A percentile compares a stretch with the other conserved stretches of the same genome.
phyloP scores from a whole-genome alignment of 805 yeast genomes.

The Sugiyamaella floridensis region DNA sequence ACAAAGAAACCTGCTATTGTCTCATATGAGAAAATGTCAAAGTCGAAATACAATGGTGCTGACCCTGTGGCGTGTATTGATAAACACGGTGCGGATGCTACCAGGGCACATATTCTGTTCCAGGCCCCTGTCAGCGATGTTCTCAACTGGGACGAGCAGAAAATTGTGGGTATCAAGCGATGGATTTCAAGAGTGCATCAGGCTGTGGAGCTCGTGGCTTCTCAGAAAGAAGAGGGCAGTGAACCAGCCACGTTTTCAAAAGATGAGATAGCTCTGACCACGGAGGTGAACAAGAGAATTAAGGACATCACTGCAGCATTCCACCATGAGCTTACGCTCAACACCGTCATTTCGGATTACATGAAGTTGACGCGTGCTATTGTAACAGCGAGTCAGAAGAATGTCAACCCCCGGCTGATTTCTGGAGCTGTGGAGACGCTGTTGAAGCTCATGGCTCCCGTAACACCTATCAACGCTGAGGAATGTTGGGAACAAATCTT shows the following conservation, averaged over 20 bases:
- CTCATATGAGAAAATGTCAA: conserved; percentile 89
- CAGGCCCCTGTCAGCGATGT: conserved; percentile 83
- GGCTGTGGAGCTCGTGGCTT: conserved; percentile 6
- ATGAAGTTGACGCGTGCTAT: conserved; percentile 71
- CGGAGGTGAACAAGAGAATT: conserved; percentile 44
- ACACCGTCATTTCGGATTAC: conserved; percentile 81
- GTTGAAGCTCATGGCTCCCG: conserved; percentile 64
- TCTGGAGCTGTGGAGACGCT: conserved; percentile 47
- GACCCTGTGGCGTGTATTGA: conserved; percentile 75
- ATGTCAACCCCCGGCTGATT: conserved; percentile 37
- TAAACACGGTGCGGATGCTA: conserved; percentile 86
- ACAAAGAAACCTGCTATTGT: conserved; percentile 48
- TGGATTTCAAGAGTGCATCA: conserved; percentile 64
- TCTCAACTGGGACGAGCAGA: conserved; percentile 83
- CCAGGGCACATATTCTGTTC: conserved; percentile 86
- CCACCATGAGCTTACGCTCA: conserved; percentile 53
- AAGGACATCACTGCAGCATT: conserved; percentile 53
- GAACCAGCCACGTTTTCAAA: conserved; percentile 27
- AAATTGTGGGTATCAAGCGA: conserved; percentile 79
- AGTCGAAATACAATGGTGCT: conserved; percentile 90
- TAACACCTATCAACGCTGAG: conserved; percentile 74
- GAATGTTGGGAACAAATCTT: conserved; percentile 63
- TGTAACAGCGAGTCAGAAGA: conserved; percentile 32
- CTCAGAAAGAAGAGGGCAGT: neutral
- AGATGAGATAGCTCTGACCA: conserved; percentile 51